These are phyloP conservation scores for Diaporthe sp. DNA, from an alignment of 2,329 filamentous ascomycete genomes.

Conservation along the genomic window DNA sequence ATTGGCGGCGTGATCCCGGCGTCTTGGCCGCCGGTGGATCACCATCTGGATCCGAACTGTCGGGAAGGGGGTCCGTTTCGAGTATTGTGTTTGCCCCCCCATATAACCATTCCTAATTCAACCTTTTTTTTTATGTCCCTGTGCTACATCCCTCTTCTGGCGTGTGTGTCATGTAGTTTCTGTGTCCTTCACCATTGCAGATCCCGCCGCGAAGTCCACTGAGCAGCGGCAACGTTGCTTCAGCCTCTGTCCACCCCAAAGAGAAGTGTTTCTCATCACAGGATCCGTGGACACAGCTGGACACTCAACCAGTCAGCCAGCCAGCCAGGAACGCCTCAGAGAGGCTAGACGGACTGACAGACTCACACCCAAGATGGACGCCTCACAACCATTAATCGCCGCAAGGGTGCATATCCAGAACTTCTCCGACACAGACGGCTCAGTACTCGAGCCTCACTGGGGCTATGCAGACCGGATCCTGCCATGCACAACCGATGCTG, in stretches of 20 bases:
- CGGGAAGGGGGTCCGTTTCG: slow-evolving; percentile 9
- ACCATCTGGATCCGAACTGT: slow-evolving; percentile 15
- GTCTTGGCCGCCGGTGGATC: slow-evolving; percentile 2
- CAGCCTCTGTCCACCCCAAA: background rate
- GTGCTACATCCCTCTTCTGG: background rate
- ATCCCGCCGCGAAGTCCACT: background rate
- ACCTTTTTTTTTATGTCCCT: background rate
- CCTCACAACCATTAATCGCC: slow-evolving; percentile 34
- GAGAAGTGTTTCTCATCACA: background rate
- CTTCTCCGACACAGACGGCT: slow-evolving; percentile 45
- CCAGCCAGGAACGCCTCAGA: background rate
- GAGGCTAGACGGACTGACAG: background rate
- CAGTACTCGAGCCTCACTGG: slow-evolving; percentile 53
- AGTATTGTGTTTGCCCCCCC: background rate
- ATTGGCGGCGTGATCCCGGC: slow-evolving; percentile 9
- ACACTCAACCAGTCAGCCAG: too few relatives aligned
- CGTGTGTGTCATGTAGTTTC: background rate
- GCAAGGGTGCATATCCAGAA: slow-evolving; percentile 55
- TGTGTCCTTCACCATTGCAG: background rate
- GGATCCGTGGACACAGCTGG: background rate
- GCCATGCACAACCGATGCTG: slow-evolving; percentile 57
- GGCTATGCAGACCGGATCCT: slow-evolving; percentile 57
- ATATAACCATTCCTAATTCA: background rate
- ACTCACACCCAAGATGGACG: slow-evolving; percentile 29
- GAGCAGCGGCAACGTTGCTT: background rate